A percentile compares a stretch with the other conserved stretches of the same genome.
These are phyloP conservation scores for Suillus sp. DNA, from an alignment of 768 basidiomycete genomes.

Conservation along the genomic window DNA sequence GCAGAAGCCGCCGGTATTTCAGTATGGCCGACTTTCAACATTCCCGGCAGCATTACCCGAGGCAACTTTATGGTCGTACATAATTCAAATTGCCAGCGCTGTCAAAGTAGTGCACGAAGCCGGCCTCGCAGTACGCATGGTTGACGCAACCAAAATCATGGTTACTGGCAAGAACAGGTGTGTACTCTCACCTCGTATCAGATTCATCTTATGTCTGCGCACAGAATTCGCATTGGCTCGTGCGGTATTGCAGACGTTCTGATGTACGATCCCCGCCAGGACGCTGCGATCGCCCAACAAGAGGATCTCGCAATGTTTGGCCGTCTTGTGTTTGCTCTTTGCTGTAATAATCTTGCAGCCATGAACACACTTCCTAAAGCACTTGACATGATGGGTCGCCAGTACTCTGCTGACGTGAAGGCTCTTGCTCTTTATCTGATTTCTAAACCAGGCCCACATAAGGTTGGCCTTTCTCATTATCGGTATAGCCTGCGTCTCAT, in stretches of 20 bases:
- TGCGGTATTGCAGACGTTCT: slow-evolving; percentile 89
- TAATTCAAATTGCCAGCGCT: slow-evolving; percentile 86
- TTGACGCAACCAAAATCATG: slow-evolving; percentile 87
- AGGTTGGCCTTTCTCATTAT: slow-evolving; percentile 42
- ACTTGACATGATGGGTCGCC: slow-evolving; percentile 69
- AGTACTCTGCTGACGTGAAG: slow-evolving; percentile 84
- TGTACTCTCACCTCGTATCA: slow-evolving; percentile 3
- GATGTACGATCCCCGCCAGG: slow-evolving; percentile 68
- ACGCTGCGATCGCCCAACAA: slow-evolving; percentile 66
- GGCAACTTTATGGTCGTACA: slow-evolving; percentile 87
- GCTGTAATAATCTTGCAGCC: slow-evolving; percentile 65
- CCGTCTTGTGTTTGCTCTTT: slow-evolving; percentile 76
- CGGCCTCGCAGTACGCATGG: slow-evolving; percentile 75
- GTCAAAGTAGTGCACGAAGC: slow-evolving; percentile 84
- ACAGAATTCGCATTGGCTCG: slow-evolving; percentile 80
- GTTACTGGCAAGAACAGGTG: slow-evolving; percentile 89
- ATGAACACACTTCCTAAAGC: slow-evolving; percentile 67
- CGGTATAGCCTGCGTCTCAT: slow-evolving; percentile 9
- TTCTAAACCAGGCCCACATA: slow-evolving; percentile 67
- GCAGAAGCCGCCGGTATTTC: slow-evolving; percentile 44
- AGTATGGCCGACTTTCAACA: slow-evolving; percentile 39
- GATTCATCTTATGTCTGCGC: slow-evolving; percentile 8
- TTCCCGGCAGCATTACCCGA: slow-evolving; percentile 58
- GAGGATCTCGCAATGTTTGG: slow-evolving; percentile 91
- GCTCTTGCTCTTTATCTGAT: slow-evolving; percentile 76